A percentile compares a stretch with the other conserved stretches of the same genome.
phyloP scores from a whole-genome alignment of 768 basidiomycete genomes.

The Amanita polypyramis region DNA sequence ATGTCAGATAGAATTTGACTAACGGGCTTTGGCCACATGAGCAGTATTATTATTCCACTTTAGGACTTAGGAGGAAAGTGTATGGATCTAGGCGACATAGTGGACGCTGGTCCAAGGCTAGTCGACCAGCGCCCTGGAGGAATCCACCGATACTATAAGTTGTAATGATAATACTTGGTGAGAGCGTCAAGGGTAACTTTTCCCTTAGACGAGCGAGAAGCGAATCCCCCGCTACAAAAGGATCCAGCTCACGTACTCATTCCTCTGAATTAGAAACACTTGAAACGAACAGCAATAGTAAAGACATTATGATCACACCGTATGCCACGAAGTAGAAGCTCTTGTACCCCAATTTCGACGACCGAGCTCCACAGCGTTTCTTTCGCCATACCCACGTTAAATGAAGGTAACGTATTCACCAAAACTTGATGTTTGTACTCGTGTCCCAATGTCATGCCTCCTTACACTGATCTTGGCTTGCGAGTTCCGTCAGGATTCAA shows the following conservation, averaged over 20 bases:
- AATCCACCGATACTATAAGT: constrained; percentile 33
- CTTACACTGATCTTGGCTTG: constrained; percentile 67
- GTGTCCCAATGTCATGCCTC: constrained; percentile 69
- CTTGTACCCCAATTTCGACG: constrained; percentile 31
- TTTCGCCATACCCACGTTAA: constrained; percentile 48
- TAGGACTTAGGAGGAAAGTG: background rate
- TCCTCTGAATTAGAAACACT: constrained; percentile 34
- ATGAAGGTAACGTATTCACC: background rate
- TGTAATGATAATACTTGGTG: constrained; percentile 5
- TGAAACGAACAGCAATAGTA: background rate
- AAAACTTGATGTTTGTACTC: constrained; percentile 10
- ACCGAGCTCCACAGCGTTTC: constrained; percentile 53
- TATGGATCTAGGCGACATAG: constrained; percentile 28
- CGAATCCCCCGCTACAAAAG: constrained; percentile 10
- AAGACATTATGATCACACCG: constrained; percentile 29
- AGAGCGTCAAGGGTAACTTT: constrained; percentile 21
- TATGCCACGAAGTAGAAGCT: constrained; percentile 38
- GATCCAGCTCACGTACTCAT: constrained; percentile 48
- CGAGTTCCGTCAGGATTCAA: constrained; percentile 74
- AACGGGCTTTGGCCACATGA: constrained; percentile 29
- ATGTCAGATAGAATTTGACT: constrained; percentile 13
- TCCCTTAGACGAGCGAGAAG: constrained; percentile 15
- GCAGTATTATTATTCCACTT: constrained; percentile 26
- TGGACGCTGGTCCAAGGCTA: constrained; percentile 70
- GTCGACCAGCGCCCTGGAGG: constrained; percentile 66